A percentile compares a stretch with the other conserved stretches of the same genome.
Conservation (phyloP, 1,139 yeast genomes). For the Debaryomyces fabryi region DNA sequence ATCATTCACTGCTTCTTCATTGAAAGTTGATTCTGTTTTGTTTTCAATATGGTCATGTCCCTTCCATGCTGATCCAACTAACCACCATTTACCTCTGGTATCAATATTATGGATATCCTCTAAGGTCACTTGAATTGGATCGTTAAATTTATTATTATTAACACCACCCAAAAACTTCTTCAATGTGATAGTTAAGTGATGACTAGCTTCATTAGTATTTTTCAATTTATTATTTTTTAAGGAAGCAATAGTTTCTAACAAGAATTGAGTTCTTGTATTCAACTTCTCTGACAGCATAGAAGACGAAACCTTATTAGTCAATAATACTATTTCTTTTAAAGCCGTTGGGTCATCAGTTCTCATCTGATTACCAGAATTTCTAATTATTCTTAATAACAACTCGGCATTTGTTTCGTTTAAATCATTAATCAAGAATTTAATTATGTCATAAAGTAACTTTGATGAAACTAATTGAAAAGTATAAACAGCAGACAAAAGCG, state of each 20-base stretch:
- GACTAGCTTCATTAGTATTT: constrained; percentile 48
- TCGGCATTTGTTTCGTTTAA: constrained; percentile 79
- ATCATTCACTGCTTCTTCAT: constrained; percentile 49
- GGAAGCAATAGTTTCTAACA: constrained; percentile 82
- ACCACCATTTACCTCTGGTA: constrained; percentile 96
- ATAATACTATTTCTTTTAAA: constrained; percentile 72
- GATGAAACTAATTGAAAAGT: constrained; percentile 77
- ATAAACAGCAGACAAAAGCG: constrained; percentile 76
- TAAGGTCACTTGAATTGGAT: constrained; percentile 82
- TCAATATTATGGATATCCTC: constrained; percentile 79
- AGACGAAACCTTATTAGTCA: constrained; percentile 51
- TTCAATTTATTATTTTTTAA: constrained; percentile 84
- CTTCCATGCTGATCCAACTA: constrained; percentile 97
- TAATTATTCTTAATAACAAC: constrained; percentile 66
- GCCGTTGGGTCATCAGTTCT: constrained; percentile 90
- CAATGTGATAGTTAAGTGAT: constrained; percentile 56
- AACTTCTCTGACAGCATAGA: constrained; percentile 34
- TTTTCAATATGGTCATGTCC: constrained; percentile 45
- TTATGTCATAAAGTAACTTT: constrained; percentile 73
- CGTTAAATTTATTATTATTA: constrained; percentile 51
- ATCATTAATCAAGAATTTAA: constrained; percentile 55
- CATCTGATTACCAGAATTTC: constrained; percentile 80
- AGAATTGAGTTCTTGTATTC: constrained; percentile 73
- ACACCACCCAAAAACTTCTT: constrained; percentile 67
- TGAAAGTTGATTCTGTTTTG: constrained; percentile 28